Evolutionary conservation across 495 filamentous ascomycete genomes (phyloP).

Genomic region (Elasticomyces elasticus): DNA sequence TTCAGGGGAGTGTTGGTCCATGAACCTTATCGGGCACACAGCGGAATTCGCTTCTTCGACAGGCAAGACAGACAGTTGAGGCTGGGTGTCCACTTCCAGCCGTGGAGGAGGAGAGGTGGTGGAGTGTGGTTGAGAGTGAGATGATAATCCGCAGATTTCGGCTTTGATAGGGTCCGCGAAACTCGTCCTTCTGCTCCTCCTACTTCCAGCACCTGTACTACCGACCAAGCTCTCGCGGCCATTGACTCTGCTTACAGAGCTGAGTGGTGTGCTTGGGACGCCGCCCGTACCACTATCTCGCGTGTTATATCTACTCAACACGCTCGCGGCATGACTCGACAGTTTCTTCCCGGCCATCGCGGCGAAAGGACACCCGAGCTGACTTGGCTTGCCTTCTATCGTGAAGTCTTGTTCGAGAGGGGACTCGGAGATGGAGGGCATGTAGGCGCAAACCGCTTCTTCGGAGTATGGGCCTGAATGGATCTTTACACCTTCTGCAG

Average conservation of each 20-base stretch:
- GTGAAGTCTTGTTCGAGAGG: conserved; percentile 59
- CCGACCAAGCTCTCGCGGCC: conserved; percentile 11
- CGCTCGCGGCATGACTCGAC: conserved; percentile 19
- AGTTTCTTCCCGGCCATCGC: conserved; percentile 21
- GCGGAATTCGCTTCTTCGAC: conserved; percentile 20
- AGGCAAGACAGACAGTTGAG: neutral
- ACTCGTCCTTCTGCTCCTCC: conserved; percentile 14
- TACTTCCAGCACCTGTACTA: too few species aligned
- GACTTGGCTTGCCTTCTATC: conserved; percentile 49
- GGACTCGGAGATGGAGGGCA: conserved; percentile 41
- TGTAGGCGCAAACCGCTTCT: conserved; percentile 20
- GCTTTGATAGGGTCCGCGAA: conserved; percentile 21
- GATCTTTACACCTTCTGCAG: conserved; percentile 26
- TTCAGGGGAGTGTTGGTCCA: conserved; percentile 82
- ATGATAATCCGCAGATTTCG: conserved; percentile 18
- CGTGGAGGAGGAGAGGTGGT: too few species aligned
- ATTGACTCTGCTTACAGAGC: conserved; percentile 13
- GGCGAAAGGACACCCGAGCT: conserved; percentile 53
- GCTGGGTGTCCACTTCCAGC: too few species aligned
- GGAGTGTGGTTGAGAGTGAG: conserved; percentile 5
- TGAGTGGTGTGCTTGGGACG: conserved; percentile 28
- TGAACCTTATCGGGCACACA: conserved; percentile 73
- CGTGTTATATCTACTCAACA: conserved; percentile 18
- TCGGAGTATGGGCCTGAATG: conserved; percentile 37
- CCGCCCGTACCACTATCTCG: conserved; percentile 28